Evolutionary conservation across 768 basidiomycete genomes (phyloP).

Genomic region (Trametopsis cervina): DNA sequence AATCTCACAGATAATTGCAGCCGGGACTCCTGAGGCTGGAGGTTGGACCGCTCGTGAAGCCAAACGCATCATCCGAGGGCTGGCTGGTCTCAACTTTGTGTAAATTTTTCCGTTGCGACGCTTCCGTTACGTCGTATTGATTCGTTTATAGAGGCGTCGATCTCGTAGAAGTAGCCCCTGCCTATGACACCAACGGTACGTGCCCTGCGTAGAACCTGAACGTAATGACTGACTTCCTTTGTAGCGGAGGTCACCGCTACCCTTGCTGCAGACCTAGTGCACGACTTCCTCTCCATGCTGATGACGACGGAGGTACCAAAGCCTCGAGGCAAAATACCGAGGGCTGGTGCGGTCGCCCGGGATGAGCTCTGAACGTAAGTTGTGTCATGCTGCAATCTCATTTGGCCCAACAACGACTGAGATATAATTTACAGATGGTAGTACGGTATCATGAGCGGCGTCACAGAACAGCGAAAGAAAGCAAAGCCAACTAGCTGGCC

Average conservation of each 20-base stretch:
- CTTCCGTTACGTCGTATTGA: background rate
- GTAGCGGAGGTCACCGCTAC: constrained; percentile 62
- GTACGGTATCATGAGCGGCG: too few relatives aligned
- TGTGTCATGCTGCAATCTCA: background rate
- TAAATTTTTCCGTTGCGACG: constrained; percentile 29
- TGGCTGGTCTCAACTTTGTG: constrained; percentile 77
- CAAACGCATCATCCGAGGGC: constrained; percentile 73
- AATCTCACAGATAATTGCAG: constrained; percentile 28
- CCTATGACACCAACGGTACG: constrained; percentile 58
- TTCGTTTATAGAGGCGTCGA: constrained; percentile 45
- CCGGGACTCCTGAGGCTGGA: constrained; percentile 80
- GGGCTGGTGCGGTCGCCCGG: constrained; percentile 7
- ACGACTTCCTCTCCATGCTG: constrained; percentile 62
- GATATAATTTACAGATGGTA: too few relatives aligned
- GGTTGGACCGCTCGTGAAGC: constrained; percentile 83
- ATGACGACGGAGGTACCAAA: constrained; percentile 36
- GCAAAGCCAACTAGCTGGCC: too few relatives aligned
- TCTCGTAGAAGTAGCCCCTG: constrained; percentile 68
- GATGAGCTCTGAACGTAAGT: constrained; percentile 16
- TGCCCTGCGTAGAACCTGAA: constrained; percentile 2
- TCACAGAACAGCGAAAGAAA: too few relatives aligned
- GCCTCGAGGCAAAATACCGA: constrained; percentile 7
- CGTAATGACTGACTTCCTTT: constrained; percentile 1
- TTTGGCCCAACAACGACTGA: too few relatives aligned
- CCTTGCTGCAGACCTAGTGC: constrained; percentile 61